Evolutionary conservation across 2,329 filamentous ascomycete species (phyloP).

Genomic region (Leptodontidium sp.): DNA sequence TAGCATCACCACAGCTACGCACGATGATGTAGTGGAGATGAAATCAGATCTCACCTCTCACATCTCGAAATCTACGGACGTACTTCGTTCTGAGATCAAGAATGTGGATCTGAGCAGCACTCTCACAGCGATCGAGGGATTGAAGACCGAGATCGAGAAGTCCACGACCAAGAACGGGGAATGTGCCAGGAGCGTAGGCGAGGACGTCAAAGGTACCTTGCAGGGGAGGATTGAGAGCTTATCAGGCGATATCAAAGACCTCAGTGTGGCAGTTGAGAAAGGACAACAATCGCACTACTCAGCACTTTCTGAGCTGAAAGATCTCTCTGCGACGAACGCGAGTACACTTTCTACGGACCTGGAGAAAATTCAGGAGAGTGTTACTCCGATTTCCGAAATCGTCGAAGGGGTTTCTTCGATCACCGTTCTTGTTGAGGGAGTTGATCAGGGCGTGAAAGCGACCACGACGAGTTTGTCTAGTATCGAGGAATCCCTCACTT

Average conservation of each 20-base stretch:
- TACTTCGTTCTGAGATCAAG: conserved; percentile 28
- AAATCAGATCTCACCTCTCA: conserved; percentile 28
- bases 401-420: conserved; percentile 13
- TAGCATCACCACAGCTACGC: conserved; percentile 19
- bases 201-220: conserved; percentile 17
- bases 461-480: background rate
- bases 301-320: background rate
- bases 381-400: conserved; percentile 10
- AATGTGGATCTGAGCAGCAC: conserved; percentile 26
- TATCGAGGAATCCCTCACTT: background rate
- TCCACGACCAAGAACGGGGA: conserved; percentile 18
- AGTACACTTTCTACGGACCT: background rate
- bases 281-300: background rate
- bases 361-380: background rate
- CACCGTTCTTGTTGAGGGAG: background rate
- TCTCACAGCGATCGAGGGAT: conserved; percentile 24
- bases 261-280: background rate
- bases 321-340: background rate
- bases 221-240: conserved; percentile 16
- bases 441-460: background rate
- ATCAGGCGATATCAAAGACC: background rate
- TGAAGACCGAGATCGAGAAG: conserved; percentile 29
- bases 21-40: conserved; percentile 27
- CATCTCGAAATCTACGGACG: conserved; percentile 25
- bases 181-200: conserved; percentile 2